Evolutionary conservation across 2,329 filamentous ascomycete species (phyloP).

Genomic region (Diaporthe sp.): DNA sequence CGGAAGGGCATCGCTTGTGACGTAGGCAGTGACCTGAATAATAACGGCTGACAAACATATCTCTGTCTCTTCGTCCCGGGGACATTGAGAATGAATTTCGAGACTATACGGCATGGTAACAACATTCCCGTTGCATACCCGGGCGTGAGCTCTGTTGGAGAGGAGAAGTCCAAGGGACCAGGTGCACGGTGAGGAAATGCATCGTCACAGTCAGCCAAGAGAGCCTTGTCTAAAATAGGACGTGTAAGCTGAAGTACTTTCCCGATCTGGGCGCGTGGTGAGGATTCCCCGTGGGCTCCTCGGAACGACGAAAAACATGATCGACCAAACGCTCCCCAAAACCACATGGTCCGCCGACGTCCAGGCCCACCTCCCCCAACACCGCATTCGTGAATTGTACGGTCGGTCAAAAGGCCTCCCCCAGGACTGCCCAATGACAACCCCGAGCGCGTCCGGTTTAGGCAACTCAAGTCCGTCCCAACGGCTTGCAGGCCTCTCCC

Average conservation of each 20-base stretch:
- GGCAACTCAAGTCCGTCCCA: conserved; percentile 30
- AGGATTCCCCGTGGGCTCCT: background rate
- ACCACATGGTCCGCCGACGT: background rate
- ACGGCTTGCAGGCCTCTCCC: conserved; percentile 11
- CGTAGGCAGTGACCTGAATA: background rate
- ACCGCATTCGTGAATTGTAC: background rate
- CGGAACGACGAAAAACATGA: conserved; percentile 1
- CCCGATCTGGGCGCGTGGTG: background rate
- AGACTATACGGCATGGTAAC: too few species aligned
- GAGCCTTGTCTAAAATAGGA: background rate
- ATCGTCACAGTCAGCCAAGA: background rate
- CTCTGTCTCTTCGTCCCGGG: background rate
- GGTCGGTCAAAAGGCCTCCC: background rate
- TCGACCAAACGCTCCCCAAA: background rate
- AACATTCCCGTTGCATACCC: background rate
- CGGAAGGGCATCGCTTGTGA: background rate
- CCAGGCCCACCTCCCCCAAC: background rate
- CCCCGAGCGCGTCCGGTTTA: conserved; percentile 12
- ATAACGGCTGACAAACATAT: background rate
- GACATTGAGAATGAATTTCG: background rate
- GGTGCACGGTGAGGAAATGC: background rate
- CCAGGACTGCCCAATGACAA: conserved; percentile 4
- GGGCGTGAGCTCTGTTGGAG: background rate
- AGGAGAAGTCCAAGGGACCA: background rate
- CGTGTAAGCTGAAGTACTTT: background rate